Evolutionary conservation across 306 rosid genomes (phyloP).

Genomic region (Mucuna pruriens): DNA sequence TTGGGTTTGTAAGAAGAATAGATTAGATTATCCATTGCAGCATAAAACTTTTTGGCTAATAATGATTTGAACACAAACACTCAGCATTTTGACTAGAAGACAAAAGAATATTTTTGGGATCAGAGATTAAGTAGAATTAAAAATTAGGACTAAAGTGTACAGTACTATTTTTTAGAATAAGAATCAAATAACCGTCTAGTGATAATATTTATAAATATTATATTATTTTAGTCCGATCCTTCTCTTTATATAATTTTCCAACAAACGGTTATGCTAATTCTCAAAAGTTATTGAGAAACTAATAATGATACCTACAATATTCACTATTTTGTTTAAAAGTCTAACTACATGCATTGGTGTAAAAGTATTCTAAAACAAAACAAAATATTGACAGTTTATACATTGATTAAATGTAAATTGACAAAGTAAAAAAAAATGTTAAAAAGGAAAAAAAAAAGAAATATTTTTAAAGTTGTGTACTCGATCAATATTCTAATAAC

Average conservation of each 20-base stretch:
- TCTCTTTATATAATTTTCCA: background rate
- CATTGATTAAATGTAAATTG: background rate
- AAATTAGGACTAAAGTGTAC: background rate
- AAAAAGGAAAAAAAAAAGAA: background rate
- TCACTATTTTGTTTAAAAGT: background rate
- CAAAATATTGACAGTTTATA: background rate
- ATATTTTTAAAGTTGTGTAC: background rate
- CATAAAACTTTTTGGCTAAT: background rate
- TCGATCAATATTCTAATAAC: too few species aligned
- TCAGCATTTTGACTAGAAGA: background rate
- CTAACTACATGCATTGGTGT: background rate
- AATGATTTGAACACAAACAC: conserved; percentile 2
- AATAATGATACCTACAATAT: background rate
- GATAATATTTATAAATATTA: conserved; percentile 3
- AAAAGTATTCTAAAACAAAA: background rate
- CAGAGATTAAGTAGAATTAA: background rate
- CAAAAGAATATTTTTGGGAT: background rate
- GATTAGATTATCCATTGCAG: background rate
- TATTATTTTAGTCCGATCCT: background rate
- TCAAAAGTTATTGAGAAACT: background rate
- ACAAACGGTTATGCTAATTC: background rate
- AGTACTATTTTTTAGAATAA: background rate
- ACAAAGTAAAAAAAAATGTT: background rate
- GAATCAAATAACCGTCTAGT: background rate
- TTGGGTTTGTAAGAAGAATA: background rate